Base-by-base conservation (phyloP, 176 grass and related monocot species). In the Eragrostis nindensis region DNA sequence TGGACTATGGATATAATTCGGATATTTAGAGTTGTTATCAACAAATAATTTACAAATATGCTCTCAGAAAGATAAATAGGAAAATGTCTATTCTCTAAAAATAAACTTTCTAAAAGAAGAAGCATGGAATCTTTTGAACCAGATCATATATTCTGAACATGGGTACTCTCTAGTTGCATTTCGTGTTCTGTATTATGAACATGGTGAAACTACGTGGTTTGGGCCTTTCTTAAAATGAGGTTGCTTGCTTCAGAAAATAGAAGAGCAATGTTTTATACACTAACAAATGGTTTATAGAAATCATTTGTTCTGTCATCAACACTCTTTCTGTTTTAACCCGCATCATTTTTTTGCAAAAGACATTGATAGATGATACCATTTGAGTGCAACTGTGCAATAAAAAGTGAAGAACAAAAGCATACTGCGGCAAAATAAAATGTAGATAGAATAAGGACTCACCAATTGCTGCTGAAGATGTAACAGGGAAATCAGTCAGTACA, bases 401-500 rank as follows among this genome's bases (percentile, higher is more conserved):
- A 10, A 17, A 18, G 45, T 60, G 22, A 76, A 39, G 17, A 53
- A 67, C n/a, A 44, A 73, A 44, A 27, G 54, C 54, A 42, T 40
- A 42, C 48, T 44, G n/a, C 15, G 70, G 38, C 21, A 25, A 82
- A 56, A 79, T 24, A 78, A 30, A 54, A 15, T 18, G 41, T 29
- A 61, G 49, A 15, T 10, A 79, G 27, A 75, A 60, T 36, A 78
- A 74, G 30, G 60, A 85, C 84, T 89, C 79, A 90, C 92, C 85
- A 63, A 95, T 84, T 68, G 89, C 93, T 53, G 82, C 73, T n/a
- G 96, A 99, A 61, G 90, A 63, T 30, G 92, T 95, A 50, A 89
- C 76, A 8, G 96, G 96, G 70, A 85, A 99, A 77, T 95, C 96
- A 80, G 92, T 73, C 78, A 99, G 41, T 65, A 99, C 77, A n/a